Conservation (phyloP, 1,284 basidiomycete genomes). For the Cystobasidium slooffiae region DNA sequence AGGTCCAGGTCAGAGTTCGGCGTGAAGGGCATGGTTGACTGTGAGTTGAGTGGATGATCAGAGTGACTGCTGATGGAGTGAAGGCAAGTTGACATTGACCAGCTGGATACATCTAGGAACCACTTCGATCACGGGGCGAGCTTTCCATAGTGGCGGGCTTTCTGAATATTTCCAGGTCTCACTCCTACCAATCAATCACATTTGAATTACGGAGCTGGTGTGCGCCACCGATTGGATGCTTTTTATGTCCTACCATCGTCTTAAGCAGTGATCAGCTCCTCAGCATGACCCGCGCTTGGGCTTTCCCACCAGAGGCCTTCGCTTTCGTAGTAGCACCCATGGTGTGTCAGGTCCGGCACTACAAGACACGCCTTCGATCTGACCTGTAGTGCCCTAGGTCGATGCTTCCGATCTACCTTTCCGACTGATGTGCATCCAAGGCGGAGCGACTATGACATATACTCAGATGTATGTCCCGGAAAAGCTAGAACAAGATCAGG, state of each 20-base stretch:
- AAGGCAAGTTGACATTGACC: background rate
- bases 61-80: background rate
- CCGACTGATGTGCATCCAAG: slow-evolving; percentile 32
- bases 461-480: slow-evolving; percentile 30
- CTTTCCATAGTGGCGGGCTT: too few species aligned
- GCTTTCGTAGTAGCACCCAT: slow-evolving; percentile 25
- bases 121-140: too few species aligned
- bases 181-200: background rate
- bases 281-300: background rate
- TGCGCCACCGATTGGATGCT: too few species aligned
- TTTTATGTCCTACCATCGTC: too few species aligned
- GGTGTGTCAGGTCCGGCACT: slow-evolving; percentile 2
- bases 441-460: slow-evolving; percentile 34
- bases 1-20: slow-evolving; percentile 35
- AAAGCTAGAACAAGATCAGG: slow-evolving; percentile 15
- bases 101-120: too few species aligned
- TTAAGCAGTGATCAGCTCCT: background rate
- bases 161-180: background rate
- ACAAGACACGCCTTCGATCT: background rate
- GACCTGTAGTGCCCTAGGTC: background rate
- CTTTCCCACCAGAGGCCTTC: background rate
- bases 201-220: too few species aligned
- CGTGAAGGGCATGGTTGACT: slow-evolving; percentile 16
- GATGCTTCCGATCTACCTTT: slow-evolving; percentile 36
- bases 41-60: background rate